These are phyloP conservation scores for Pythium plurisporium DNA, from an alignment of 352 stramenopile genomes.

Conservation along the genomic window DNA sequence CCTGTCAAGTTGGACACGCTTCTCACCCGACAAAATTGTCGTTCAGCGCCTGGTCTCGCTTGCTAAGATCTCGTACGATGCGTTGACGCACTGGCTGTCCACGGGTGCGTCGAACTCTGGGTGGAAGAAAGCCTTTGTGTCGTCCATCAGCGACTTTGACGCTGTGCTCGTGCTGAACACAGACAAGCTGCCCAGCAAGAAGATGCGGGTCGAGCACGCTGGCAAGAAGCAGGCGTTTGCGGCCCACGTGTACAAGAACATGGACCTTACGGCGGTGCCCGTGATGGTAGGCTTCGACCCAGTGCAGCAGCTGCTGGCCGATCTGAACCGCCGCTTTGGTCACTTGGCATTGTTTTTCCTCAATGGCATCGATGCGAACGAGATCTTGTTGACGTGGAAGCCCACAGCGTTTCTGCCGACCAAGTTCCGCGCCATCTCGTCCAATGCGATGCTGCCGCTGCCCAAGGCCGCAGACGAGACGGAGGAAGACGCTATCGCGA, in stretches of 20 bases:
- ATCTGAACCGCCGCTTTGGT: slow-evolving; percentile 52
- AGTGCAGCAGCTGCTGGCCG: slow-evolving; percentile 53
- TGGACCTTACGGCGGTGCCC: slow-evolving; percentile 56
- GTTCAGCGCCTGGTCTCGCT: slow-evolving; percentile 62
- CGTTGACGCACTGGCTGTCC: slow-evolving; percentile 55
- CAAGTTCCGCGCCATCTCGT: slow-evolving; percentile 81
- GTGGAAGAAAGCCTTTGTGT: slow-evolving; percentile 63
- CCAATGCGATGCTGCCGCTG: slow-evolving; percentile 53
- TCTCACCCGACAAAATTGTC: slow-evolving; percentile 53
- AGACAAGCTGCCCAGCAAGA: slow-evolving; percentile 58
- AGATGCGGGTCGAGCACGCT: slow-evolving; percentile 36
- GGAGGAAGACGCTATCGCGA: slow-evolving; percentile 20
- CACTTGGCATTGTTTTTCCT: slow-evolving; percentile 80
- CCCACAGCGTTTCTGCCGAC: slow-evolving; percentile 67
- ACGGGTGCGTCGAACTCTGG: slow-evolving; percentile 43
- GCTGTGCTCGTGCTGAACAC: slow-evolving; percentile 45
- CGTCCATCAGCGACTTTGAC: slow-evolving; percentile 60
- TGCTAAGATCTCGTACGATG: slow-evolving; percentile 50
- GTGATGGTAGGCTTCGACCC: slow-evolving; percentile 76
- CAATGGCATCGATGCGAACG: slow-evolving; percentile 50
- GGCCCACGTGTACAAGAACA: slow-evolving; percentile 84
- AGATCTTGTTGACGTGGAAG: slow-evolving; percentile 80
- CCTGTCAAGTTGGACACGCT: slow-evolving; percentile 78
- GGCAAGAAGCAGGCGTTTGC: slow-evolving; percentile 71
- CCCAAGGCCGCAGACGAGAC: slow-evolving; percentile 23